Evolutionary conservation across 2,329 filamentous ascomycete genomes (phyloP).

Genomic region (Fulvia fulva): DNA sequence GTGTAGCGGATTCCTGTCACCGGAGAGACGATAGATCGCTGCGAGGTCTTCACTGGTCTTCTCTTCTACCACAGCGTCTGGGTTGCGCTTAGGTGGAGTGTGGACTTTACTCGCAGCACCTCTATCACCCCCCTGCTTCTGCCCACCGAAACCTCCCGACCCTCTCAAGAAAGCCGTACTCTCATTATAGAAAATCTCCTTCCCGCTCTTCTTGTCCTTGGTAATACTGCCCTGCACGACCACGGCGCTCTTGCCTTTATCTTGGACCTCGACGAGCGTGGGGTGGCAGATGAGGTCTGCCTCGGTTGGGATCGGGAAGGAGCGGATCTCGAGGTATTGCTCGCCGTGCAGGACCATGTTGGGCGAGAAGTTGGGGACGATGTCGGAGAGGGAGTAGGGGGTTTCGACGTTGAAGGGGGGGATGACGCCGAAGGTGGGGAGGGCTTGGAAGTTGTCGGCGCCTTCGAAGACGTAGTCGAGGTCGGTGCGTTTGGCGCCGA

Average conservation of each 20-base stretch:
- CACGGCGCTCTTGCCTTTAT: conserved; percentile 88
- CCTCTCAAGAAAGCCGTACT: conserved; percentile 88
- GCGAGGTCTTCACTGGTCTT: conserved; percentile 88
- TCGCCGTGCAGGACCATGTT: conserved; percentile 99
- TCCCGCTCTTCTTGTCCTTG: conserved; percentile 76
- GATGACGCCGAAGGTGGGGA: conserved; percentile 94
- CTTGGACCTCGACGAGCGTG: conserved; percentile 86
- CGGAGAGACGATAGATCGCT: conserved; percentile 85
- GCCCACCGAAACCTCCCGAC: conserved; percentile 83
- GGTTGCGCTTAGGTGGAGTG: conserved; percentile 68
- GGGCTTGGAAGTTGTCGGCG: conserved; percentile 83
- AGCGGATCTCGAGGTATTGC: conserved; percentile 92
- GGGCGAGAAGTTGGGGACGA: conserved; percentile 93
- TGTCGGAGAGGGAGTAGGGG: conserved; percentile 73
- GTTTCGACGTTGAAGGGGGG: conserved; percentile 83
- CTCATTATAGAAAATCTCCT: conserved; percentile 97
- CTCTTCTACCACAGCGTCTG: conserved; percentile 80
- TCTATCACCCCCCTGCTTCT: conserved; percentile 70
- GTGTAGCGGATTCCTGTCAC: conserved; percentile 94
- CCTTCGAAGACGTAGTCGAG: conserved; percentile 87
- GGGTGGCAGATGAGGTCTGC: conserved; percentile 71
- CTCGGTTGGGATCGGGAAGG: conserved; percentile 84
- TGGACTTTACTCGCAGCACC: conserved; percentile 77
- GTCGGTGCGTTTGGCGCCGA: conserved; percentile 88
- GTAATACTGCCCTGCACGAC: conserved; percentile 78